phyloP scores from a whole-genome alignment of 352 stramenopile species.

The Phytophthora tentaculata region DNA sequence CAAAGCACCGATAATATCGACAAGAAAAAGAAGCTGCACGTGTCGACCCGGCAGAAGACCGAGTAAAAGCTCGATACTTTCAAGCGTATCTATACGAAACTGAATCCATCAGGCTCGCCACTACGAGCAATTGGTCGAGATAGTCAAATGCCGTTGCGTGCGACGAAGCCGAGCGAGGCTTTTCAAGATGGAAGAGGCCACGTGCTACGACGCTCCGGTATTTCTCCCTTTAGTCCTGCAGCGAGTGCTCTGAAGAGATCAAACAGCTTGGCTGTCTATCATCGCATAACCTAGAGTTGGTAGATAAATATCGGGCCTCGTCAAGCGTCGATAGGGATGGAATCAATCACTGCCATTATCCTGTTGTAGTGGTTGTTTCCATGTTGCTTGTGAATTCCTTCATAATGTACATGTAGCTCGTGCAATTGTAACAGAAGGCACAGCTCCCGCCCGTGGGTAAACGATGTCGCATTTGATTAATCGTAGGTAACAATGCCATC shows the following conservation, averaged over 20 bases:
- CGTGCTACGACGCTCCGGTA: background rate
- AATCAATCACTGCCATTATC: background rate
- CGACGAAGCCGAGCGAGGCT: background rate
- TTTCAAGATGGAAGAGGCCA: background rate
- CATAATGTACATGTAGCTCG: too few species aligned
- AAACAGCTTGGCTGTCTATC: background rate
- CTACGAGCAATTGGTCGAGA: background rate
- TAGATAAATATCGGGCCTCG: background rate
- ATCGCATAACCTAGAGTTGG: background rate
- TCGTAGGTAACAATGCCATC: slow-evolving; percentile 35
- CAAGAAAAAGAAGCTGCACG: background rate
- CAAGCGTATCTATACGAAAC: background rate
- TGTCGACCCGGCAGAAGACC: background rate
- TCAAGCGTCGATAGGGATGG: background rate
- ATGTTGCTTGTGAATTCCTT: background rate
- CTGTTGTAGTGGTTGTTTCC: background rate
- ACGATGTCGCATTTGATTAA: background rate
- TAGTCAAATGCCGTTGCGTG: background rate
- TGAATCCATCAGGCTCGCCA: background rate
- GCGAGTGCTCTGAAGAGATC: background rate
- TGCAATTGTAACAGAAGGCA: background rate
- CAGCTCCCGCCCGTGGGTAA: background rate
- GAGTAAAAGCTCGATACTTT: background rate
- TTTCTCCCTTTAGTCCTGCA: background rate
- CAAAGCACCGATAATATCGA: background rate